phyloP scores from a whole-genome alignment of 176 grass and related monocot genomes.

The Triticum monococcum region DNA sequence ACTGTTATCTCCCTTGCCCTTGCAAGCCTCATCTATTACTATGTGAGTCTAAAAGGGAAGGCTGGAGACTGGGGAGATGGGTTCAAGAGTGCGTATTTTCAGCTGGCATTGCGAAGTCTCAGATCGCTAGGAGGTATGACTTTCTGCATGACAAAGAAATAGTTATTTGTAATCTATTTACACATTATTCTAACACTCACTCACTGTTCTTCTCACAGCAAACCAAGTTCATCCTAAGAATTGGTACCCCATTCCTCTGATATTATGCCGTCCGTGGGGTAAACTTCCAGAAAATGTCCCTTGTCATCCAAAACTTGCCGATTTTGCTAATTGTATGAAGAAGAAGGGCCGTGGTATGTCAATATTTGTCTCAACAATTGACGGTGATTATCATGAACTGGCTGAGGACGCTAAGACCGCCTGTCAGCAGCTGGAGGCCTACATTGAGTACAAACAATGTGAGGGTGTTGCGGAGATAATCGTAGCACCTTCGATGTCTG shows the following conservation, averaged over 20 bases:
- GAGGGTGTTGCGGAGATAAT: conserved; percentile 95
- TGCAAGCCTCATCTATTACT: conserved; percentile 98
- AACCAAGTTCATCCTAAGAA: conserved; percentile 98
- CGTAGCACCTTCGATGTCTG: conserved; percentile 89
- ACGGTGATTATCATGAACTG: conserved; percentile 87
- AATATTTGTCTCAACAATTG: conserved; percentile 90
- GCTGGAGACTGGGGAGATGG: conserved; percentile 98
- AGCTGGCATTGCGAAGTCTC: conserved; percentile 85
- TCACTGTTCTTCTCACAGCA: conserved; percentile 47
- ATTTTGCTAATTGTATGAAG: conserved; percentile 98
- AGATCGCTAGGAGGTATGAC: conserved; percentile 84
- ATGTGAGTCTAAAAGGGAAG: conserved; percentile 95
- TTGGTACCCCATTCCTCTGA: conserved; percentile 96
- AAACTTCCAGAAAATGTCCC: conserved; percentile 95
- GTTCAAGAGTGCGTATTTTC: conserved; percentile 99
- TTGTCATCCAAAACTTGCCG: conserved; percentile 95
- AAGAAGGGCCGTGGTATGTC: conserved; percentile 98
- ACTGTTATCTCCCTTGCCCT: conserved; percentile 91
- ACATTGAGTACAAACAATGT: conserved; percentile 92
- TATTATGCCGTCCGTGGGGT: conserved; percentile 97
- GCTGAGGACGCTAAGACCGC: conserved; percentile 88
- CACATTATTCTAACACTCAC: conserved; percentile 22
- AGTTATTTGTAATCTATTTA: conserved; percentile 3
- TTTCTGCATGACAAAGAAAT: conserved; percentile 25
- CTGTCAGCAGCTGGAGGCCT: conserved; percentile 72